Evolutionary conservation across 352 stramenopile genomes (phyloP).

Genomic region (Ochromonadaceae sp.): DNA sequence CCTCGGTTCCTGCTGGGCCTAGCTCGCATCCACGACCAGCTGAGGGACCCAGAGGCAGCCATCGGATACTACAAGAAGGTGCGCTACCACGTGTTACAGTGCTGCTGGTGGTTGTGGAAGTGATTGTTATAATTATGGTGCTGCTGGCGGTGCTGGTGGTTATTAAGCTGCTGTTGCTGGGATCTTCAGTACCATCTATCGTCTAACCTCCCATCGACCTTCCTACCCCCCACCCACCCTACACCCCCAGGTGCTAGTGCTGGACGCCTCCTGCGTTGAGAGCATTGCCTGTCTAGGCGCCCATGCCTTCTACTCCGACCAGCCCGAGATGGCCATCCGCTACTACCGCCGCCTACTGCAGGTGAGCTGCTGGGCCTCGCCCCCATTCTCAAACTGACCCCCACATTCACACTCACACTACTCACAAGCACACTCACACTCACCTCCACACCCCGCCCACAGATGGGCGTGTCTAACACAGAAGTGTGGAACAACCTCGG

Average conservation of each 20-base stretch:
- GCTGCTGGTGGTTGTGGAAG: background rate
- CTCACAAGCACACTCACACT: background rate
- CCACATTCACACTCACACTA: too few species aligned
- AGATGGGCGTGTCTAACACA: constrained; percentile 64
- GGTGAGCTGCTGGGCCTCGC: too few species aligned
- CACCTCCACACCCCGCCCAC: too few species aligned
- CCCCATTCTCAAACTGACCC: too few species aligned
- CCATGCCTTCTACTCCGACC: constrained; percentile 80
- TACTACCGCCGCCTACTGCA: constrained; percentile 78
- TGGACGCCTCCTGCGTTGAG: constrained; percentile 72
- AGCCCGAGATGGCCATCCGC: constrained; percentile 63
- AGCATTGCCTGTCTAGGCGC: constrained; percentile 71
- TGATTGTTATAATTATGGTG: background rate
- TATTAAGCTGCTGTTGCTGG: too few species aligned
- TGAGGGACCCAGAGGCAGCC: constrained; percentile 59
- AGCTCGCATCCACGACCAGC: constrained; percentile 74
- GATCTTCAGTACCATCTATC: too few species aligned
- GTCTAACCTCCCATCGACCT: background rate
- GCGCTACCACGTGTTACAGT: too few species aligned
- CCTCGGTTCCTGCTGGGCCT: constrained; percentile 53
- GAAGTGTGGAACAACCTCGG: constrained; percentile 86
- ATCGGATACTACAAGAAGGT: constrained; percentile 61
- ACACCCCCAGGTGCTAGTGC: constrained; percentile 40
- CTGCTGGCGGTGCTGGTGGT: too few species aligned
- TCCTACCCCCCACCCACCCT: background rate